Conservation (phyloP, 2,329 filamentous ascomycete species). For the Plectosphaerella sp. region DNA sequence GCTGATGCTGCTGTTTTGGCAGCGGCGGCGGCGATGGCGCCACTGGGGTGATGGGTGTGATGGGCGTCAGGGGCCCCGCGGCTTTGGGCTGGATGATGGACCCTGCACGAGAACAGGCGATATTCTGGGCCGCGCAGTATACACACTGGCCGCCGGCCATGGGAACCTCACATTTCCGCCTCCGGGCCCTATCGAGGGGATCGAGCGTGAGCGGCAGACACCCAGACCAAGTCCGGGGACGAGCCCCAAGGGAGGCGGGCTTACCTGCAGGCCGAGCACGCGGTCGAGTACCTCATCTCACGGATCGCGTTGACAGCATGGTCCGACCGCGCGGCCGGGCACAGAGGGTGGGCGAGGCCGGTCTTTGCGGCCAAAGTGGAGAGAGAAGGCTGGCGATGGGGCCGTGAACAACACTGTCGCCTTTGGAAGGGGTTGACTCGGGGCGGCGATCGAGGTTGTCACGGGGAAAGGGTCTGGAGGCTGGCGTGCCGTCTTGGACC, state of each 20-base stretch:
- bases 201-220: background rate
- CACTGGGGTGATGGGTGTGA: conserved; percentile 5
- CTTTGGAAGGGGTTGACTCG: background rate
- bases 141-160: conserved; percentile 11
- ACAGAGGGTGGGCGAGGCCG: too few species aligned
- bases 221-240: background rate
- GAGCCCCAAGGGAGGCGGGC: background rate
- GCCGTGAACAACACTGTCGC: background rate
- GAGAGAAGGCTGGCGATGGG: background rate
- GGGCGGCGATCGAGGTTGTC: background rate
- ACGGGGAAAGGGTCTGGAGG: background rate
- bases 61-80: background rate
- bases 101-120: conserved; percentile 11
- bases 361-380: too few species aligned
- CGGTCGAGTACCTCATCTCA: conserved; percentile 13
- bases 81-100: conserved; percentile 13
- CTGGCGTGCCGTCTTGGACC: background rate
- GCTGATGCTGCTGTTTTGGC: background rate
- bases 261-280: conserved; percentile 14
- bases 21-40: background rate
- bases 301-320: background rate
- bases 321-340: background rate
- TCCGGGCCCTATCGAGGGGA: conserved; percentile 7
- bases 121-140: conserved; percentile 11
- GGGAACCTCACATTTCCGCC: conserved; percentile 12